Evolutionary conservation across 2,329 filamentous ascomycete genomes (phyloP), one percentile per base, ranked within the genome.

Genomic region (Metarhizium anisopliae): DNA sequence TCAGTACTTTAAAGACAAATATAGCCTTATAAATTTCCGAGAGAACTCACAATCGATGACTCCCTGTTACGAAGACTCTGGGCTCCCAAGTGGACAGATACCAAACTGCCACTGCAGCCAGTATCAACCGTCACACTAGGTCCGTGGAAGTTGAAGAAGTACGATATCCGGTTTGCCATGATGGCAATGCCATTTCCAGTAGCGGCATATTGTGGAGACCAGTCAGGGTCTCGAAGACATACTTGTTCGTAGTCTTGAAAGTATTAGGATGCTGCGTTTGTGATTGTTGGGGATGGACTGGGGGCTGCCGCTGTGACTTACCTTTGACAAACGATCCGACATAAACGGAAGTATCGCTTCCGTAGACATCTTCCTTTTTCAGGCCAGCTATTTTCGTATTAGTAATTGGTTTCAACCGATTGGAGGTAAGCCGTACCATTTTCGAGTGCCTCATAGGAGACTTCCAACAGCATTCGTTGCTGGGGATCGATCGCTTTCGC

Each of bases 71-170:
- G 68, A 1, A 84, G 65, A 29, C 74, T 77, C 53, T 79, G 76
- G 18, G 74, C 76, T 2, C 78, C 81, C 38, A 79, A 66, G 60
- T 84, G 77, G 3, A 84, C 70, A 0, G 77, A 76, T 4, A 81
- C 75, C 20, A 84, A 69, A 51, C 77, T 79, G 11, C 75, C 76
- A 29, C 79, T 83, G 64, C 82, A 85, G 20, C 79, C 82, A 1
- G 82, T 84, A 53, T 84, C 81, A 14, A 84, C 66, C 0, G 79
- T 82, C 65, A 83, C 73, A 60, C 78, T 81, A 2, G 80, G 78
- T 0, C 81, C 81, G 13, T 73, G 71, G 16, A 83, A 67, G 59
- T 83, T 75, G 64, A 80, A 81, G 56, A 72, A 76, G 62, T 82
- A 78, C 0, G 79, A 82, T 13, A 83, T 72, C 0, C 80, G 73